phyloP scores from a whole-genome alignment of 2,329 filamentous ascomycete species.

The Clathrospora elynae region DNA sequence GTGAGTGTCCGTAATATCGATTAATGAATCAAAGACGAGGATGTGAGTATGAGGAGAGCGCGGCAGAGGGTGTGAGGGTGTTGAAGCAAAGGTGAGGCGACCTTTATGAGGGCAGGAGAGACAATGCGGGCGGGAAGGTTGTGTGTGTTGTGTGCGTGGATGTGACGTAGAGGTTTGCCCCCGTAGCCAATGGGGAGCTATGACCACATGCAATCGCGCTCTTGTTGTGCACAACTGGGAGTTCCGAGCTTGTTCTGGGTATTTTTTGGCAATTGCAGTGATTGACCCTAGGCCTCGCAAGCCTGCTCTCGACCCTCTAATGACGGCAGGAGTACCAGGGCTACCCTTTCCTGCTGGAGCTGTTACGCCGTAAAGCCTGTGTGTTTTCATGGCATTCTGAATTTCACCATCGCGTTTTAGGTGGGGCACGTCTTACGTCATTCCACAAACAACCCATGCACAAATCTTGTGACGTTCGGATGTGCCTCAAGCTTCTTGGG shows the following conservation, averaged over 20 bases:
- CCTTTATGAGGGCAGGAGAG: constrained; percentile 37
- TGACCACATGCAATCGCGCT: constrained; percentile 22
- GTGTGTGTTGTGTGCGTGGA: constrained; percentile 18
- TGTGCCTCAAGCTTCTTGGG: neutral
- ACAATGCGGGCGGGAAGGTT: constrained; percentile 26
- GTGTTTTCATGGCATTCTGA: constrained; percentile 35
- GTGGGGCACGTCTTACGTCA: constrained; percentile 21
- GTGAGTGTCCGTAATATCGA: constrained; percentile 23
- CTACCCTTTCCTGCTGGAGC: no score
- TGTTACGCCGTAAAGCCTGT: constrained; percentile 5
- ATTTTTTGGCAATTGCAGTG: constrained; percentile 4
- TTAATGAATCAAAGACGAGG: constrained; percentile 25
- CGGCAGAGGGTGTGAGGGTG: constrained; percentile 15
- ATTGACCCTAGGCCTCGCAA: constrained; percentile 2
- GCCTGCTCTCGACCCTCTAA: no score
- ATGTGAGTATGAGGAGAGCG: constrained; percentile 6
- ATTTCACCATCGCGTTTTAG: constrained; percentile 30
- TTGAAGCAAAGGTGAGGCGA: constrained; percentile 17
- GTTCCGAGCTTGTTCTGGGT: constrained; percentile 20
- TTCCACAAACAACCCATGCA: constrained; percentile 18
- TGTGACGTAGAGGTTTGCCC: constrained; percentile 40
- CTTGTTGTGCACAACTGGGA: constrained; percentile 28
- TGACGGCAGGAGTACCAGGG: no score
- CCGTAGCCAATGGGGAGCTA: constrained; percentile 29
- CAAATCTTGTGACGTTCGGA: constrained; percentile 20